Evolutionary conservation across 495 filamentous ascomycete species (phyloP).

Genomic region (Talaromyces ruber): DNA sequence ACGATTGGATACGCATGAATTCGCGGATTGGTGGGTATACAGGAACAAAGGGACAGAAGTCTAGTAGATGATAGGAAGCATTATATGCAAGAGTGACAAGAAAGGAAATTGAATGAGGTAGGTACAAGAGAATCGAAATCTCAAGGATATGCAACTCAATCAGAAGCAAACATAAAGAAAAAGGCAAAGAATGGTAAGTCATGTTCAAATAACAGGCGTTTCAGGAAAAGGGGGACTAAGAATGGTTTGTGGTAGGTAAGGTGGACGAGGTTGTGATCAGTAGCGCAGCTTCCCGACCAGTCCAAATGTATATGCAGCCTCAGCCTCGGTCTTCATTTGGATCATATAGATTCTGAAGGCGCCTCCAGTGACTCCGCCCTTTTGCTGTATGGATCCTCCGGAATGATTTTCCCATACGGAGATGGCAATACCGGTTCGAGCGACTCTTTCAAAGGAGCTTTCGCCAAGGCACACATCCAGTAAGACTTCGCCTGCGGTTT

Average conservation of each 20-base stretch:
- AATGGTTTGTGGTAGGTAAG: background rate
- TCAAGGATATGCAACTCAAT: background rate
- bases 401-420: constrained; percentile 78
- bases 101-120: background rate
- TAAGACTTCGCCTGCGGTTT: constrained; percentile 57
- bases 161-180: background rate
- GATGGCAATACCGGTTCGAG: constrained; percentile 74
- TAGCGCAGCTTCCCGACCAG: constrained; percentile 53
- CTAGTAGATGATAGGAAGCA: background rate
- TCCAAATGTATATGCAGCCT: constrained; percentile 53
- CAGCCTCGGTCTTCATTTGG: constrained; percentile 60
- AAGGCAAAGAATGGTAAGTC: background rate
- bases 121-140: background rate
- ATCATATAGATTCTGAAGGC: constrained; percentile 76
- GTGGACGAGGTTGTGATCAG: constrained; percentile 22
- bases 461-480: constrained; percentile 79
- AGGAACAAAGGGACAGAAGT: constrained; percentile 18
- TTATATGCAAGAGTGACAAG: constrained; percentile 3
- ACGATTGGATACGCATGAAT: background rate
- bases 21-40: constrained; percentile 5
- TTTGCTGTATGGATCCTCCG: constrained; percentile 56
- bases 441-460: constrained; percentile 76
- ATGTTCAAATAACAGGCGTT: background rate
- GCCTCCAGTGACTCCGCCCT: constrained; percentile 62
- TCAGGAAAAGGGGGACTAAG: background rate